Evolutionary conservation across 805 yeast species (phyloP).

Genomic region (Pichia cabralensis): DNA sequence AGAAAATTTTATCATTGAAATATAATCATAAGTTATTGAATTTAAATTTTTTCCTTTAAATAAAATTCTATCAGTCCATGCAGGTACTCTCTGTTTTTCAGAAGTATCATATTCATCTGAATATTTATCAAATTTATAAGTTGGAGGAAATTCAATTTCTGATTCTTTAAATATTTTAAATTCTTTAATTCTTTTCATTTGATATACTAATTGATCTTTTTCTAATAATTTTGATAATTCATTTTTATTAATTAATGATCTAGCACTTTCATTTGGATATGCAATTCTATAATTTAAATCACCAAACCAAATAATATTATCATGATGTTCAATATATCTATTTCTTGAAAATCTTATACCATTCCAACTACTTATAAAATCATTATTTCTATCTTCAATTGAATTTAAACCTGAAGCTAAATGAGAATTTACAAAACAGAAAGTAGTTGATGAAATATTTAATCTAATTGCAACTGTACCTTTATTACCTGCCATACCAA

Average conservation of each 20-base stretch:
- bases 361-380: constrained; percentile 62
- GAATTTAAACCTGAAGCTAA: constrained; percentile 87
- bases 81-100: constrained; percentile 87
- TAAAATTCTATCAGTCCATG: constrained; percentile 92
- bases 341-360: constrained; percentile 78
- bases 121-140: constrained; percentile 87
- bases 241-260: constrained; percentile 38
- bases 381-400: constrained; percentile 75
- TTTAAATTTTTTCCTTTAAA: constrained; percentile 47
- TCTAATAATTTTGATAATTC: constrained; percentile 45
- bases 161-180: constrained; percentile 72
- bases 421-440: constrained; percentile 84
- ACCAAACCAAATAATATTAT: constrained; percentile 86
- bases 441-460: constrained; percentile 66
- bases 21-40: constrained; percentile 62
- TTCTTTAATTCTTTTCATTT: constrained; percentile 62
- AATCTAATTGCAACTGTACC: constrained; percentile 94
- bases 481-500: constrained; percentile 95
- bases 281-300: constrained; percentile 82
- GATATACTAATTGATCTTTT: constrained; percentile 70
- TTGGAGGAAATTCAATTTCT: constrained; percentile 71
- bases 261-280: constrained; percentile 64
- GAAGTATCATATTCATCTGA: constrained; percentile 75
- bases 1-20: constrained; percentile 50
- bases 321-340: constrained; percentile 69